Evolutionary conservation across 257 asterid species (phyloP).

Genomic region (Fraxinus quadrangulata): DNA sequence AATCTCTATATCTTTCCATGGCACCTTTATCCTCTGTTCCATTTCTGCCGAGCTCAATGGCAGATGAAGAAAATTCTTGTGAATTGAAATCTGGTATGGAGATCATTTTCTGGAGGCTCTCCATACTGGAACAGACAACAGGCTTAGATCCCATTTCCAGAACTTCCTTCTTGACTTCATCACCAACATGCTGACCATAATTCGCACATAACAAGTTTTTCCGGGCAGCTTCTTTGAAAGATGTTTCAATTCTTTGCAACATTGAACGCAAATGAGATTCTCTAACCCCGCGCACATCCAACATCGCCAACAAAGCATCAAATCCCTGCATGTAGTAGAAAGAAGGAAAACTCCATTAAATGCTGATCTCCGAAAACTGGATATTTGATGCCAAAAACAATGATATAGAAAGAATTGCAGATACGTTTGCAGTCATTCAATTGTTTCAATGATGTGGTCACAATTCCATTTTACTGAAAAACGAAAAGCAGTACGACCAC

Average conservation of each 20-base stretch:
- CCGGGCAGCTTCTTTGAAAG: conserved; percentile 56
- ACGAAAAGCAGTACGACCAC: not conserved
- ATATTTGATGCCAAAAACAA: not conserved
- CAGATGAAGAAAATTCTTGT: conserved; percentile 37
- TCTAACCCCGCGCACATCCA: conserved; percentile 85
- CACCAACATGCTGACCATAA: conserved; percentile 21
- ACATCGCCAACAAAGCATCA: conserved; percentile 66
- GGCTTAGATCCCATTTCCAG: conserved; percentile 31
- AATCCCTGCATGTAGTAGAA: conserved; percentile 54
- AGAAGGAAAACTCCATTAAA: not conserved
- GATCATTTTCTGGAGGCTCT: conserved; percentile 30
- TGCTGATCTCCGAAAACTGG: not conserved
- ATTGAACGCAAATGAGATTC: conserved; percentile 77
- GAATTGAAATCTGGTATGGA: conserved; percentile 22
- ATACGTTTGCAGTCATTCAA: conserved; percentile 1
- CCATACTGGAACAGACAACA: conserved; percentile 22
- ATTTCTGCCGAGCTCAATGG: conserved; percentile 35
- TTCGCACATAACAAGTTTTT: conserved; percentile 28
- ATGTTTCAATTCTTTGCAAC: conserved; percentile 65
- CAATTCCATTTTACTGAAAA: not conserved
- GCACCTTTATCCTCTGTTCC: conserved; percentile 38
- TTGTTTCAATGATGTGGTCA: not conserved
- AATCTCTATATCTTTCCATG: conserved; percentile 48
- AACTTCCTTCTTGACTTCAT: conserved; percentile 34
- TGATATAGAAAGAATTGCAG: not conserved